Base-by-base conservation (phyloP, 768 basidiomycete species). In the Postia placenta region DNA sequence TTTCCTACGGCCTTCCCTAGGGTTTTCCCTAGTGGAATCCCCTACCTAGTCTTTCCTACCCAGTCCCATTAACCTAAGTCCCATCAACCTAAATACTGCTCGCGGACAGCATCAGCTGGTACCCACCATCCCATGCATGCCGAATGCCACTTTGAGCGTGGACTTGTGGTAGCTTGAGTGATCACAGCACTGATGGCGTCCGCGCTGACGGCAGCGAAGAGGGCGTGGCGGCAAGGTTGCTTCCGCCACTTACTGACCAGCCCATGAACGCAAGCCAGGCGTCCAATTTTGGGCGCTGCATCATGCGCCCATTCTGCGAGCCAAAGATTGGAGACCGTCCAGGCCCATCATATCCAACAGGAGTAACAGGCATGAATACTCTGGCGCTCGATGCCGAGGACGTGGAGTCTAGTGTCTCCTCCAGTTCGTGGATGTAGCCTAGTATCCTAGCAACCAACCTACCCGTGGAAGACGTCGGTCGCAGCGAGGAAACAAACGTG, bases 341-440 rank as follows among this genome's bases (percentile, higher is more conserved):
- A n/a, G n/a, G n/a, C n/a, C n/a, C n/a, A n/a, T n/a, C n/a, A n/a
- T n/a, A n/a, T n/a, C 52, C 59, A 20, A 52, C 53, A 2, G 59
- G 57, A 0, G 62, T 59, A 35, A 51, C 26, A 1, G 62, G 60
- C 49, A 57, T 60, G 11, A n/a, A n/a, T n/a, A n/a, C n/a, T n/a
- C 58, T 61, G 9, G 54, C 50, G 28, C 52, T 55, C 7, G 63
- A 60, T 5, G 57, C 54, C 36, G 54, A 59, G 6, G 60, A 61
- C 12, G 57, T 45, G 7, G 60, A 48, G 37, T 54, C 45, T 23
- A 47, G 47, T 5, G 56, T 56, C 11, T 61, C 58, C 28, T 46
- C 42, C 45, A n/a, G n/a, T n/a, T 59, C 58, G 35, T 47, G 37
- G 50, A 60, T 60, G 38, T 58, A 47, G 3, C 46, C 54, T 22